These are phyloP conservation scores for Barnettozyma botsteinii DNA, from an alignment of 805 yeast genomes.

Conservation along the genomic window DNA sequence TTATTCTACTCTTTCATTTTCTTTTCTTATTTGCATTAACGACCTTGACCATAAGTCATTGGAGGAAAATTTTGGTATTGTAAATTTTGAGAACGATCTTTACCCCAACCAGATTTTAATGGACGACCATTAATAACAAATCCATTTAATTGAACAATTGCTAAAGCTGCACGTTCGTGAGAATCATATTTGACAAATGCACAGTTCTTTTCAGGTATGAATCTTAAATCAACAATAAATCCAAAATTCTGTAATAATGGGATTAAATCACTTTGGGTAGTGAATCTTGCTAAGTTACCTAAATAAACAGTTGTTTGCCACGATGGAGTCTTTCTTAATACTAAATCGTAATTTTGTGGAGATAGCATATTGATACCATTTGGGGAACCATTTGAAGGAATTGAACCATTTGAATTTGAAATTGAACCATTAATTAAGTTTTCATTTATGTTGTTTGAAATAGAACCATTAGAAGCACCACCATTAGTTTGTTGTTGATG, in stretches of 20 bases:
- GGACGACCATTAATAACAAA: conserved; percentile 70
- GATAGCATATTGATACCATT: conserved; percentile 18
- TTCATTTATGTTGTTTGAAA: neutral
- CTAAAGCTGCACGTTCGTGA: conserved; percentile 85
- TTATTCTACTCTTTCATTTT: too few relatives aligned
- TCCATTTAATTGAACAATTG: conserved; percentile 74
- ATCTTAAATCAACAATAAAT: conserved; percentile 71
- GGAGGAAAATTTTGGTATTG: conserved; percentile 13
- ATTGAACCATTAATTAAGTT: neutral
- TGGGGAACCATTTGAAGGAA: neutral
- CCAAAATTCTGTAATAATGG: conserved; percentile 78
- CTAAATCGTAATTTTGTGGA: conserved; percentile 62
- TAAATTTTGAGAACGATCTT: conserved; percentile 34
- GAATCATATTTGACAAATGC: conserved; percentile 85
- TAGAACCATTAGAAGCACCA: conserved; percentile 9
- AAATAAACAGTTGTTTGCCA: conserved; percentile 85
- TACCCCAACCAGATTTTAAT: conserved; percentile 86
- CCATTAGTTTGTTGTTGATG: conserved; percentile 2
- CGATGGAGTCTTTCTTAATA: conserved; percentile 70
- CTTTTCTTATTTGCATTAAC: too few relatives aligned
- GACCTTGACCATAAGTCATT: conserved; percentile 12
- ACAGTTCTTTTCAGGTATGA: conserved; percentile 77
- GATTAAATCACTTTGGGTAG: conserved; percentile 65
- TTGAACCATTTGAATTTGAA: conserved; percentile 1
- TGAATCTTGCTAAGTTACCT: conserved; percentile 77